A percentile compares a stretch with the other conserved stretches of the same genome.
phyloP scores from a whole-genome alignment of 176 grass and related monocot genomes.

The Aegilops speltoides region DNA sequence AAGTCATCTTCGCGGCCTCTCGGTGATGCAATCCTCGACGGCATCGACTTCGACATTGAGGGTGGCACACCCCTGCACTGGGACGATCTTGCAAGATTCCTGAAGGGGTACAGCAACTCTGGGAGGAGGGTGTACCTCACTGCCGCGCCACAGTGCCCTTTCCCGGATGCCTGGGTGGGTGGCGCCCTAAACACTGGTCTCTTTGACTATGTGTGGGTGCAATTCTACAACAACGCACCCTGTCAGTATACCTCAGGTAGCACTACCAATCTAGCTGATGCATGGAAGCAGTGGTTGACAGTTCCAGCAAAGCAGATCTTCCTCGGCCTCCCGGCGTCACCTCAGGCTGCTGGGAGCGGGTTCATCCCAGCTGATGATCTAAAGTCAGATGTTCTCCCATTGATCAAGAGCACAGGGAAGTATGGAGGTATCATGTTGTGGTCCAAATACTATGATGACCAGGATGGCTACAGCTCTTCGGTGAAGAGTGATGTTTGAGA shows the following conservation, averaged over 20 bases:
- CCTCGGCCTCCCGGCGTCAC: background rate
- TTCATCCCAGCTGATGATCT: background rate
- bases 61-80: background rate
- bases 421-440: constrained; percentile 50
- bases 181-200: background rate
- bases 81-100: constrained; percentile 38
- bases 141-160: background rate
- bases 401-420: constrained; percentile 39
- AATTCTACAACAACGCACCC: background rate
- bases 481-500: background rate
- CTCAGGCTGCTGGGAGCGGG: background rate
- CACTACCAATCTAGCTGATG: background rate
- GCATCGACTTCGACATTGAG: background rate
- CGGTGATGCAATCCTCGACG: background rate
- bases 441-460: background rate
- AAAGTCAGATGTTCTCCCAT: constrained; percentile 22
- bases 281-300: background rate
- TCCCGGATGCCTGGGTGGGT: background rate
- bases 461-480: background rate
- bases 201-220: background rate
- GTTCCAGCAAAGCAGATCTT: background rate
- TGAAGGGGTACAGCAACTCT: constrained; percentile 33
- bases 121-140: background rate
- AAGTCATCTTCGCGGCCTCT: background rate
- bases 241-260: background rate